Base-by-base conservation (phyloP, 768 basidiomycete genomes). In the Suillus americanus region DNA sequence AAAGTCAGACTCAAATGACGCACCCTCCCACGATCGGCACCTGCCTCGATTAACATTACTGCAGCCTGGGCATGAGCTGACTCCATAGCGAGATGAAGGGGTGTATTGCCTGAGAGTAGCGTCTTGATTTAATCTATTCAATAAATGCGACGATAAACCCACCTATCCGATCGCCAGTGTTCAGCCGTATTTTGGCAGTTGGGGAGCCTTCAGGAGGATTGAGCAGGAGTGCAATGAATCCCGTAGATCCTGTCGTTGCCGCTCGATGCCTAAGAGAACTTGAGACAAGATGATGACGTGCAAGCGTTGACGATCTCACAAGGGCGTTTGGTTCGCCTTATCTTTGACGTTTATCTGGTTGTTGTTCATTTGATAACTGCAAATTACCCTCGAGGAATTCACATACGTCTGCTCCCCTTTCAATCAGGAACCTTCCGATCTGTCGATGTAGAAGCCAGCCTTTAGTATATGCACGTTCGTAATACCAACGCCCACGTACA, bases 41-140 rank as follows among this genome's bases (percentile, higher is more conserved):
- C 97, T 54, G 94, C 96, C 74, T 97, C 94, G 65, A 99, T 97
- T 60, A 99, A 83, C 59, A 91, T 75, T 2, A 95, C 91, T 12
- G 97, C 97, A 18, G 89, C 91, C 73, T 94, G 89, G 16, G 93
- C 97, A 73, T 98, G 92, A 20, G 90, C 97, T 62, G 92, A 95
- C 71, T 99, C 97, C 90, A 99, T 91, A 20, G 97, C 96, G 38
- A 99, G 86, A 82, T 99, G 97, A 43, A 99, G 80, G 2, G 97
- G 95, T 2, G 97, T 98, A 73, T 98, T 97, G 60, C 97, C 96
- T 92, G 71, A 61, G 63, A 69, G 70, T 53, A 57, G 65, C 35
- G 64, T 20, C 45, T 65, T 33, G 25, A 56, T 46, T 18, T 55
- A n/a, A 33, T 37, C 20, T n/a, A 38, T 7, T 33, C 14, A n/a